Evolutionary conservation across 352 stramenopile species (phyloP).

Genomic region (Pythium scleroteichum): DNA sequence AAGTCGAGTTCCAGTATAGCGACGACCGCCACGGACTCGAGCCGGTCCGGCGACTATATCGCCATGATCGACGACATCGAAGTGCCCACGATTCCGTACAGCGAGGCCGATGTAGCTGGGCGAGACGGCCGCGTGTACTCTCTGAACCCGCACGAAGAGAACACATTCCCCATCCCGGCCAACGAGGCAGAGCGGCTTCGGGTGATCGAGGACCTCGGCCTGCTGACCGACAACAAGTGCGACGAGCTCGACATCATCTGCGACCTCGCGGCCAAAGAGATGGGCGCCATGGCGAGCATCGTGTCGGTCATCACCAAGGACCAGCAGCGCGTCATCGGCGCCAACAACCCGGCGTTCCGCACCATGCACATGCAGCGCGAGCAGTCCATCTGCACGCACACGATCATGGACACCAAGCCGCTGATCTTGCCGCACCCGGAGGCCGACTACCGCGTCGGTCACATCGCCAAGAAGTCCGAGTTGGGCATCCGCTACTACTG

Average conservation of each 20-base stretch:
- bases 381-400: slow-evolving; percentile 41
- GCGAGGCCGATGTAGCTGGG: slow-evolving; percentile 46
- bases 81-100: slow-evolving; percentile 25
- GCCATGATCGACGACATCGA: not conserved
- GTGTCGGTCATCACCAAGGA: slow-evolving; percentile 59
- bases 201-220: slow-evolving; percentile 39
- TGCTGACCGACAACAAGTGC: slow-evolving; percentile 39
- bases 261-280: slow-evolving; percentile 51
- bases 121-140: slow-evolving; percentile 42
- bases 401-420: slow-evolving; percentile 55
- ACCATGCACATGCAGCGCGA: slow-evolving; percentile 41
- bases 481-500: slow-evolving; percentile 67
- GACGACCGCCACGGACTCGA: not conserved
- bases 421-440: slow-evolving; percentile 55
- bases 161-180: slow-evolving; percentile 30
- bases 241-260: slow-evolving; percentile 73
- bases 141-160: slow-evolving; percentile 27
- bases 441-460: slow-evolving; percentile 55
- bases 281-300: slow-evolving; percentile 52
- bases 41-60: not conserved
- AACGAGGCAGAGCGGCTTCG: slow-evolving; percentile 53
- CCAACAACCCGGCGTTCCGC: slow-evolving; percentile 36
- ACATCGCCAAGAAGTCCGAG: slow-evolving; percentile 18
- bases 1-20: not conserved
- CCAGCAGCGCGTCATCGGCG: slow-evolving; percentile 47